A percentile compares a stretch with the other conserved stretches of the same genome.
phyloP scores from a whole-genome alignment of 2,329 filamentous ascomycete species.

The Pseudogymnoascus destructans region DNA sequence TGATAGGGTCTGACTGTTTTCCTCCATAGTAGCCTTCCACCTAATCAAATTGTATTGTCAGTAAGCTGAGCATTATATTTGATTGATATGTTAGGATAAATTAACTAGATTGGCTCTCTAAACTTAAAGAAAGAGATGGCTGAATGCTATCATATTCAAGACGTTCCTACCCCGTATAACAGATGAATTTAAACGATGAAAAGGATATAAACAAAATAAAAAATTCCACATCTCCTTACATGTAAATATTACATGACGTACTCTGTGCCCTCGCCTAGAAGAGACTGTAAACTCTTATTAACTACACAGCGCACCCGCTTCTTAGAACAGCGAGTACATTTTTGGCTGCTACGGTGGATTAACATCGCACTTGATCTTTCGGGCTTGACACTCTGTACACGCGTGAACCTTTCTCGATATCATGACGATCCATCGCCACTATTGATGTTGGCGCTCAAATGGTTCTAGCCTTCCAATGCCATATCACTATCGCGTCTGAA shows the following conservation, averaged over 20 bases:
- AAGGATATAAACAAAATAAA: neutral
- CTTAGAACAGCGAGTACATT: slow-evolving; percentile 37
- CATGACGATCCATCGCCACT: slow-evolving; percentile 10
- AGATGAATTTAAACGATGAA: neutral
- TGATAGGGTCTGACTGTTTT: slow-evolving; percentile 31
- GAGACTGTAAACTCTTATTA: slow-evolving; percentile 42
- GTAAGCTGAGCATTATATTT: neutral
- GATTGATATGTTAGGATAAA: neutral
- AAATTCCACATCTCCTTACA: neutral
- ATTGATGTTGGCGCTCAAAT: neutral
- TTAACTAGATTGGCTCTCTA: neutral
- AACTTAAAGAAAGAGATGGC: neutral
- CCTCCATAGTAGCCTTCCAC: slow-evolving; percentile 33
- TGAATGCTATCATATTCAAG: neutral
- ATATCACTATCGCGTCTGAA: neutral
- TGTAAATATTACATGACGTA: slow-evolving; percentile 26
- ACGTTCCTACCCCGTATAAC: too few relatives aligned
- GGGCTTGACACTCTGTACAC: slow-evolving; percentile 36
- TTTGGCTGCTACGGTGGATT: slow-evolving; percentile 28
- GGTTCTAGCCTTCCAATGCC: neutral
- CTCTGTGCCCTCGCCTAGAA: slow-evolving; percentile 40
- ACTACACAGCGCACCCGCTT: slow-evolving; percentile 39
- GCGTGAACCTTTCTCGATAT: slow-evolving; percentile 22
- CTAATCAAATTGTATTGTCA: slow-evolving; percentile 19
- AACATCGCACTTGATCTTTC: slow-evolving; percentile 39